Base-by-base conservation (phyloP, 2,329 filamentous ascomycete species). In the Alternaria brassicae region DNA sequence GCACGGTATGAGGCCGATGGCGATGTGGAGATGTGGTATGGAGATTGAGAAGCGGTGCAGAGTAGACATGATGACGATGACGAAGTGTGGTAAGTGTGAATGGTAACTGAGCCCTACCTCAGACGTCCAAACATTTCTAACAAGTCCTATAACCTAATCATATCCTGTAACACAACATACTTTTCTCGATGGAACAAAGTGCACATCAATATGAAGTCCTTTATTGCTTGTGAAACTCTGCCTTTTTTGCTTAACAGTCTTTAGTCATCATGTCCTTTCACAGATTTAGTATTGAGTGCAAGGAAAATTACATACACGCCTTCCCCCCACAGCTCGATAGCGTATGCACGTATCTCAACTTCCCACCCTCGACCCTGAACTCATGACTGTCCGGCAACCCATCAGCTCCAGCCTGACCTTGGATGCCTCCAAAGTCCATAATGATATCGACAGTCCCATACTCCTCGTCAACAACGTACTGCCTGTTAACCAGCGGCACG, bases 331-430 rank as follows among this genome's bases (percentile, higher is more conserved):
- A 73, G 3, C 61, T 65, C 23, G 60, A 63, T 36, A 73, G 62
- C 13, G 72, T 75, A 62, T 75, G 72, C 48, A 75, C 69, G 66
- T 67, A 75, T 32, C 71, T 63, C 57, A 75, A 42, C 64, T 72
- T 74, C 19, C 71, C 70, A 3, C 62, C 58, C 59, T 75, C 71
- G 39, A 75, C 48, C 45, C 72, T 59, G 51, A 75, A 75, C 45
- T 73, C 71, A 68, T 75, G 72, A 44, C 69, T 72, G 66, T 75
- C 71, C n/a, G 72, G 72, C 60, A 72, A 51, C 2, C 72, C 72
- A 12, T 56, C 58, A 0, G 53, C 62, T 3, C 63, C 65, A 6
- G 34, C 36, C 27, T 56, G 23, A 3, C 68, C 65, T 4, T 42
- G 51, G 0, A 59, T 61, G 0, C 71, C 71, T 8, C 54, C 68